Base-by-base conservation (phyloP, 73 alveolate genomes). In the Effrenium voratum region DNA sequence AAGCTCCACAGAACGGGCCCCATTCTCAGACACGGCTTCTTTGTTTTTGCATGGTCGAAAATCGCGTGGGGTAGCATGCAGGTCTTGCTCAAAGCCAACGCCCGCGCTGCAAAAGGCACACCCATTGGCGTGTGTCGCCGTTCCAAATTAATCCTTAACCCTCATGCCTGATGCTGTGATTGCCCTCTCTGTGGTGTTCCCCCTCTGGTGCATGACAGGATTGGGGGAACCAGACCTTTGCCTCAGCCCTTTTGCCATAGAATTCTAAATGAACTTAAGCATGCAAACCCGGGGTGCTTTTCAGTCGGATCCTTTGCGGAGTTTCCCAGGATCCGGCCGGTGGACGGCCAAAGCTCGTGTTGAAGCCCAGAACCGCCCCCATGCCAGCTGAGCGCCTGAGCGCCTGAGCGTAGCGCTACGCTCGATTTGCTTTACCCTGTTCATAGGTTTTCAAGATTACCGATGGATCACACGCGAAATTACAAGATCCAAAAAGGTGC, bases 71-170 rank as follows among this genome's bases (percentile, higher is more conserved):
- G 34, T n/a, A 3, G 28, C 66, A 19, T 10, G 44, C 79, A 60
- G 94, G 94, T 38, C 94, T 32, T 55, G 94, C 57, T 55, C 95
- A 26, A 87, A 87, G 63, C 85, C 95, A 59, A 72, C 85, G 30
- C 85, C 95, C 24, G 95, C 95, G 32, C 68, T 87, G 85, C 95
- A 87, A 50, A 87, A 87, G 95, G 95, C 59, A 41, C 13, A 41
- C 49, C 46, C 15, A 40, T 38, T 24, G 24, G 12, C 57, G 13
- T 44, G 49, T 41, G n/a, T 41, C 22, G 36, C 6, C 59, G 32
- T 40, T 10, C 38, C 19, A 40, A 43, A 43, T 12, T 44, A 70
- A 5, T 19, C 2, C 10, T 79, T n/a, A 28, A 0, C 30, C n/a
- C 36, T 44, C 45, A 12, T 80, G 72, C n/a, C 30, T 10, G 24